These are phyloP conservation scores for Umbelopsis isabellina DNA, from an alignment of 192 early-diverging fungal genomes.

Conservation along the genomic window DNA sequence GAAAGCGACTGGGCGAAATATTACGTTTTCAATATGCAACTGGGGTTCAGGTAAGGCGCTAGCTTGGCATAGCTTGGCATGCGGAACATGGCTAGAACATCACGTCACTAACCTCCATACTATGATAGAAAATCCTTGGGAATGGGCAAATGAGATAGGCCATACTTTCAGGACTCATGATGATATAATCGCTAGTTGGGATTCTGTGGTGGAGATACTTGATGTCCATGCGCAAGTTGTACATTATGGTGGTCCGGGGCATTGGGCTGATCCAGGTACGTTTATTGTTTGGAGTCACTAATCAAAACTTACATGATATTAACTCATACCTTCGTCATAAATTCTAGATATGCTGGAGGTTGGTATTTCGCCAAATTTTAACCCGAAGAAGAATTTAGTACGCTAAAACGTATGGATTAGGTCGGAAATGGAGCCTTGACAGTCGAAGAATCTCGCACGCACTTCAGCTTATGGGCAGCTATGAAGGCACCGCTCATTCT, in stretches of 20 bases:
- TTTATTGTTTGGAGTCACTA: not conserved
- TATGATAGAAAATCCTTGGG: constrained; percentile 14
- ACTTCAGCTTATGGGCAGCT: constrained; percentile 59
- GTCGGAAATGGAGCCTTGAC: constrained; percentile 36
- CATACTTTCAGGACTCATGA: constrained; percentile 5
- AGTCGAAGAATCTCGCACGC: constrained; percentile 45
- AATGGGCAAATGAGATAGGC: constrained; percentile 13
- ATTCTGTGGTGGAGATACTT: not conserved
- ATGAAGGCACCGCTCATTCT: constrained; percentile 63
- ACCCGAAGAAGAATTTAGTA: not conserved
- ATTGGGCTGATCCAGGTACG: constrained; percentile 19
- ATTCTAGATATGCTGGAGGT: constrained; percentile 19
- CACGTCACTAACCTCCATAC: too few species aligned
- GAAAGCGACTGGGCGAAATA: constrained; percentile 44
- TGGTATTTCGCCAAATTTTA: not conserved
- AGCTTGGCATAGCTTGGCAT: too few species aligned
- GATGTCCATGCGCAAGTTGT: constrained; percentile 11
- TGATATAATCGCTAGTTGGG: constrained; percentile 19
- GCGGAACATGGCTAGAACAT: too few species aligned
- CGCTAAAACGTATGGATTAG: not conserved
- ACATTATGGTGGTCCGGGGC: constrained; percentile 7
- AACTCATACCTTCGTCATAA: not conserved
- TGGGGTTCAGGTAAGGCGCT: constrained; percentile 43
- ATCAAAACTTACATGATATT: not conserved
- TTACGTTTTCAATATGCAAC: constrained; percentile 51